Evolutionary conservation across 305 asterid species (phyloP), one percentile per base, ranked within the genome.

Genomic region (Euphrasia arctica): DNA sequence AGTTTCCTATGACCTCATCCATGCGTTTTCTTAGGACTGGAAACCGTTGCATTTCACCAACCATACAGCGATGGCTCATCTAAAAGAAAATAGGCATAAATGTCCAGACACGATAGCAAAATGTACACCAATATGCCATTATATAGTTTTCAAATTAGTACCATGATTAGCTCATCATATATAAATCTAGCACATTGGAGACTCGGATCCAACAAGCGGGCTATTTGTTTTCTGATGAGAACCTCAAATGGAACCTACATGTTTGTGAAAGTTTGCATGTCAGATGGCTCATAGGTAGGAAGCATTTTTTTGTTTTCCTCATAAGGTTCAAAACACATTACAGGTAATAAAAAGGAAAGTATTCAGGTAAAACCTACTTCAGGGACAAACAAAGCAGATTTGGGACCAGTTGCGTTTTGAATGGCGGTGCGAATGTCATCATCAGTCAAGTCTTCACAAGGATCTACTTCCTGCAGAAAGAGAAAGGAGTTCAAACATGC

Each of bases 41-140:
- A 76, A 94, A 94, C 54, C 98, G 89, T 79, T 82, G 97, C 85
- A 88, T 68, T 74, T 94, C 99, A 70, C 83, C 87, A 63, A 84
- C 87, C 88, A 91, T 81, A 74, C 99, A 91, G 45, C 81, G 90
- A 70, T 87, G 98, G 79, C 99, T 88, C 98, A 94, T 94, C 99
- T 94, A 67, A 63, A 68, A 72, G 14, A 36, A 64, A 31, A 49
- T 62, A 11, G 58, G 62, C 55, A 65, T 1, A 39, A 72, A 68
- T 57, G 54, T 63, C 64, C 43, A 67, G 29, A 67, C 28, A 54
- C 56, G 66, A 66, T 41, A 36, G 36, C 62, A 39, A 18, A 57
- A 59, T 18, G 60, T 31, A 52, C 61, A 52, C 8, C 29, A 58
- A 59, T 22, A 62, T 32, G 54, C 61, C 56, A 68, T 6, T 36